Percentiles rank a stretch among this genome's conserved stretches.
Evolutionary conservation across 441 rosid genomes (phyloP).

Genomic region (Melastoma candidum): DNA sequence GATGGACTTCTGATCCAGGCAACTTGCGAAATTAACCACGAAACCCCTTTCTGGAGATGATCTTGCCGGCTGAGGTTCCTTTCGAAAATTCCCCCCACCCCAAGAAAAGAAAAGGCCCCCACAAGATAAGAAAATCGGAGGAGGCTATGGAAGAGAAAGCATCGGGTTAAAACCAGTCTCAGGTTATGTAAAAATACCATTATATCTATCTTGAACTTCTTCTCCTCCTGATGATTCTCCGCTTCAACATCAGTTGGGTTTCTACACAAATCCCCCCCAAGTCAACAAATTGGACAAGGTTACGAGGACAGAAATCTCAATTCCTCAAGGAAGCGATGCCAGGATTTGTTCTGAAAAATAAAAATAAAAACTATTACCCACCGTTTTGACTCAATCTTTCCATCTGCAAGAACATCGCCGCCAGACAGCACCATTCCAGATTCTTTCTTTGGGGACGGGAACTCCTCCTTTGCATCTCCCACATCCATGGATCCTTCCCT

Average conservation of each 20-base stretch:
- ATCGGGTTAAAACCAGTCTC: neutral
- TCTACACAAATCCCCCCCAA: slow-evolving; percentile 28
- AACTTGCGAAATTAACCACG: slow-evolving; percentile 43
- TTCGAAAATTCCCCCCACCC: slow-evolving; percentile 4
- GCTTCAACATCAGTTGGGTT: slow-evolving; percentile 28
- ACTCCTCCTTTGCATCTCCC: slow-evolving; percentile 41
- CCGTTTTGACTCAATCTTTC: slow-evolving; percentile 33
- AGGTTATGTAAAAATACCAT: slow-evolving; percentile 44
- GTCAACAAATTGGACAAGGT: neutral
- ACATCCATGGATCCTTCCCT: slow-evolving; percentile 41
- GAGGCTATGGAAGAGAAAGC: neutral
- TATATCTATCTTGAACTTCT: slow-evolving; percentile 85
- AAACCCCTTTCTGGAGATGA: slow-evolving; percentile 78
- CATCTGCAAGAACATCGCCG: slow-evolving; percentile 40
- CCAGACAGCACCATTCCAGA: slow-evolving; percentile 32
- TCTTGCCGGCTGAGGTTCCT: slow-evolving; percentile 88
- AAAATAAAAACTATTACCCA: slow-evolving; percentile 21
- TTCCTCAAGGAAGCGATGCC: neutral
- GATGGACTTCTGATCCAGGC: slow-evolving; percentile 43
- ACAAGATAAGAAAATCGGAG: neutral
- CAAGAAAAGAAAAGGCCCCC: neutral
- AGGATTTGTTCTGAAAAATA: neutral
- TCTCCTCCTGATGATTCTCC: slow-evolving; percentile 48
- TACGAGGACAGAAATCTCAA: neutral
- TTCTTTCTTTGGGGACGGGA: slow-evolving; percentile 48